These are phyloP conservation scores for Mucor mucedo DNA, from an alignment of 371 early-diverging fungal genomes.

Conservation along the genomic window DNA sequence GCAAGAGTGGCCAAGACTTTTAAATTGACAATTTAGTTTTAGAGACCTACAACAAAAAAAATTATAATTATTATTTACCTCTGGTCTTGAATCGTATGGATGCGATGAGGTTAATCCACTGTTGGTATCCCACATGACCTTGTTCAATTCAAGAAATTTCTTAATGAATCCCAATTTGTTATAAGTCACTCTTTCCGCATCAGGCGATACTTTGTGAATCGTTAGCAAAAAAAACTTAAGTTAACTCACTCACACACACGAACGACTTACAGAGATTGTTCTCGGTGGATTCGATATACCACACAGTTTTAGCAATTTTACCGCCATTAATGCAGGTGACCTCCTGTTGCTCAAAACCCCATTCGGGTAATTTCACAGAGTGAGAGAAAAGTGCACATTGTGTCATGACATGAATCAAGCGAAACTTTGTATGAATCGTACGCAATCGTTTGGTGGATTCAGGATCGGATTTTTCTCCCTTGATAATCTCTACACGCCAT, in stretches of 20 bases:
- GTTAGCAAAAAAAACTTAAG: slow-evolving; percentile 17
- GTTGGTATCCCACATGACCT: slow-evolving; percentile 90
- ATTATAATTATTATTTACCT: slow-evolving; percentile 30
- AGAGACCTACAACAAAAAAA: no score
- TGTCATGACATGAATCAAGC: slow-evolving; percentile 76
- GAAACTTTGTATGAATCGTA: slow-evolving; percentile 76
- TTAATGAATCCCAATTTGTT: slow-evolving; percentile 71
- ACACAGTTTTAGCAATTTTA: slow-evolving; percentile 65
- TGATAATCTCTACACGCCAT: slow-evolving; percentile 78
- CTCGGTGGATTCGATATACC: slow-evolving; percentile 67
- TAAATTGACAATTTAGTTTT: not conserved
- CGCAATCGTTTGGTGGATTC: slow-evolving; percentile 60
- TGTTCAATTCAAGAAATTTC: slow-evolving; percentile 87
- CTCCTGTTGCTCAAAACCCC: slow-evolving; percentile 97
- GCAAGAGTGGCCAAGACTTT: slow-evolving; percentile 87
- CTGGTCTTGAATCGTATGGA: slow-evolving; percentile 91
- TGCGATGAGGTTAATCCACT: slow-evolving; percentile 89
- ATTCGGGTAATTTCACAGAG: slow-evolving; percentile 86
- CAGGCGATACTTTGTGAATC: slow-evolving; percentile 39
- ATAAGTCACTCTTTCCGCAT: slow-evolving; percentile 59
- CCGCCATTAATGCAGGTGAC: slow-evolving; percentile 85
- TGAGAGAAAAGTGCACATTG: slow-evolving; percentile 85
- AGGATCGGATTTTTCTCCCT: slow-evolving; percentile 61
- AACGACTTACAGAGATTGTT: slow-evolving; percentile 51
- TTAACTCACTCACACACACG: not conserved